Evolutionary conservation across 1,284 basidiomycete genomes (phyloP).

Genomic region (Mycocalia duriaeana): DNA sequence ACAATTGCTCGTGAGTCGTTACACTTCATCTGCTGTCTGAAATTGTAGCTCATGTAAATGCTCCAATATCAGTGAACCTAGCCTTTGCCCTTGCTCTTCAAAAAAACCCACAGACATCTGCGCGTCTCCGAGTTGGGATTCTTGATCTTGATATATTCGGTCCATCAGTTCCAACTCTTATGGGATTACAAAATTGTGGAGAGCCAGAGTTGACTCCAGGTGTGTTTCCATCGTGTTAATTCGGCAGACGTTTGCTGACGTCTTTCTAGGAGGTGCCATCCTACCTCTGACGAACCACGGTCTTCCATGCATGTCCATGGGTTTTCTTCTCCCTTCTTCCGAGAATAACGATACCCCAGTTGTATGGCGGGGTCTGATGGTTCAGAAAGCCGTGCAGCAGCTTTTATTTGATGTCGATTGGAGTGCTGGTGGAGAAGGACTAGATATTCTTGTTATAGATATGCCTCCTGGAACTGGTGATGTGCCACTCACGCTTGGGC

Average conservation of each 20-base stretch:
- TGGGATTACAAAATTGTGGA: constrained; percentile 80
- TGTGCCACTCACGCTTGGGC: constrained; percentile 88
- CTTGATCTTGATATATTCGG: constrained; percentile 96
- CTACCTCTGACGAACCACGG: constrained; percentile 87
- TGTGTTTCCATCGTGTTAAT: constrained; percentile 26
- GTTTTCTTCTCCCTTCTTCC: constrained; percentile 67
- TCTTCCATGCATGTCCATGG: constrained; percentile 95
- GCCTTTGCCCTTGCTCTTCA: constrained; percentile 68
- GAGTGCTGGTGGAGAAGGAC: constrained; percentile 45
- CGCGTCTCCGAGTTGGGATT: constrained; percentile 70
- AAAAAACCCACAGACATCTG: constrained; percentile 25
- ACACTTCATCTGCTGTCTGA: neutral
- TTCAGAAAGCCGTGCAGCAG: constrained; percentile 97
- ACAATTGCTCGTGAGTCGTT: constrained; percentile 73
- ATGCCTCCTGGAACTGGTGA: constrained; percentile 98
- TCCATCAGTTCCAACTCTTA: constrained; percentile 91
- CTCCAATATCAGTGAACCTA: constrained; percentile 62
- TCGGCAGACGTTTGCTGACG: neutral
- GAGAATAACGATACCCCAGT: constrained; percentile 67
- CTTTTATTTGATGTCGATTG: constrained; percentile 97
- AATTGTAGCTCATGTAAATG: constrained; percentile 14
- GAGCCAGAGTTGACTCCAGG: constrained; percentile 79
- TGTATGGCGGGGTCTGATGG: constrained; percentile 98
- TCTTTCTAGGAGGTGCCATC: constrained; percentile 81
- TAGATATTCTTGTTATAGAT: constrained; percentile 91